These are phyloP conservation scores for Polychaeton citri DNA, from an alignment of 2,329 filamentous ascomycete species.

Conservation along the genomic window DNA sequence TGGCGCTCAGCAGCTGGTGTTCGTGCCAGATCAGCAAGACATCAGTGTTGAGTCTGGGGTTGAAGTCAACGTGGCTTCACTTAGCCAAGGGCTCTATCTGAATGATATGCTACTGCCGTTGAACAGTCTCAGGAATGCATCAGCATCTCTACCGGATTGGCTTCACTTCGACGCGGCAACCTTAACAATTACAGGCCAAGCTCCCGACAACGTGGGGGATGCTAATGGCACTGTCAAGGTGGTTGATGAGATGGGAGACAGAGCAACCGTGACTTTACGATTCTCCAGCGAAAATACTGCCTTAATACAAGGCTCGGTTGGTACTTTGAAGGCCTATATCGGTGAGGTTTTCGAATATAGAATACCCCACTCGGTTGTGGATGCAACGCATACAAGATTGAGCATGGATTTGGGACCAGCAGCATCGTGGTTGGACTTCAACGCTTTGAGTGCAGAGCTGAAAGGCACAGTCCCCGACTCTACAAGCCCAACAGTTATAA, in stretches of 20 bases:
- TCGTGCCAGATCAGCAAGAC: slow-evolving; percentile 42
- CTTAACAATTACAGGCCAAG: slow-evolving; percentile 51
- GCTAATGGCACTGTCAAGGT: slow-evolving; percentile 50
- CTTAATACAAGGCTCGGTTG: slow-evolving; percentile 31
- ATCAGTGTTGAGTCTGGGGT: slow-evolving; percentile 41
- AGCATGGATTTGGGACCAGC: slow-evolving; percentile 31
- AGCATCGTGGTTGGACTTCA: slow-evolving; percentile 37
- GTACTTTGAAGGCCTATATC: slow-evolving; percentile 33
- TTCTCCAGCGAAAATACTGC: slow-evolving; percentile 22
- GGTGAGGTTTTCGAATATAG: slow-evolving; percentile 37
- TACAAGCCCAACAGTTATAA: slow-evolving; percentile 24
- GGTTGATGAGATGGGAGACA: slow-evolving; percentile 46
- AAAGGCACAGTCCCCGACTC: slow-evolving; percentile 36
- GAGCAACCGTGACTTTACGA: slow-evolving; percentile 43
- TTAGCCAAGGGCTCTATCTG: slow-evolving; percentile 42
- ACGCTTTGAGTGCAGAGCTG: slow-evolving; percentile 30
- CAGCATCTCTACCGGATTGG: slow-evolving; percentile 48
- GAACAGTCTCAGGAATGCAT: not conserved
- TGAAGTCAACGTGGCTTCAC: slow-evolving; percentile 30
- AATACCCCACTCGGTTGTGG: slow-evolving; percentile 32
- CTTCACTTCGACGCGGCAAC: slow-evolving; percentile 49
- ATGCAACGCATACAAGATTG: slow-evolving; percentile 26
- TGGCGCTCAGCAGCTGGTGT: slow-evolving; percentile 55
- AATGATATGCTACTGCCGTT: slow-evolving; percentile 35
- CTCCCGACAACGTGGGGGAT: slow-evolving; percentile 44